Evolutionary conservation across 2,329 filamentous ascomycete genomes (phyloP), one percentile per base, ranked within the genome.

Genomic region (Berkeleyomyces basicola): DNA sequence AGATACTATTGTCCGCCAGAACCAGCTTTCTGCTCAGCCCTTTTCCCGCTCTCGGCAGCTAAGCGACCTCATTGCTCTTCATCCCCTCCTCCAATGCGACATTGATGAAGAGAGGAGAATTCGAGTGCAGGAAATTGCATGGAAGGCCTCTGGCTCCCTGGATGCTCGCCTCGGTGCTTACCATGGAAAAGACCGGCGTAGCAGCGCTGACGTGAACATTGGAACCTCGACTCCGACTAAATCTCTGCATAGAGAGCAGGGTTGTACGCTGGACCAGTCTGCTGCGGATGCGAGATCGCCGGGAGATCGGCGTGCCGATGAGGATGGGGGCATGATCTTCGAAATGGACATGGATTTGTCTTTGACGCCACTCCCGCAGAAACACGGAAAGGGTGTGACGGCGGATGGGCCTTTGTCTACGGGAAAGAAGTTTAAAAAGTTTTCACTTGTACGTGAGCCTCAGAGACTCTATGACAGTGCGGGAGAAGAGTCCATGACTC

Each of bases 11-110:
- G 90, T 95, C 11, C 85, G 86, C 64, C 82, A 85, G 53, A 95
- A 96, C 67, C 93, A 99, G 70, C 75, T 90, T 47, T 82, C 86
- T 9, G 85, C 82, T 61, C 82, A 87, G 59, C 90, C 90, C 0
- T 85, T 92, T 68, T 86, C 84, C 7, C 85, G 87, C 68, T 91
- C 88, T 64, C 87, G 86, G 2, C 81, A 85, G 66, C 82, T 86
- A 1, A 86, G 93, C 65, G 7, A 4, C 58, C 33, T 64, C 0
- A 67, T 81, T 4, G 69, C 83, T 0, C 76, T 91, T 1, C 81
- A 84, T 63, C 84, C 85, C 0, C 78, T 82, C 60, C 75, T 90
- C 11, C 79, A 78, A 2, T 77, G 79, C 62, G 82, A 85, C 53
- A 82, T 91, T 44, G 80, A 86, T 7, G 85, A 87, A 67, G 86